Evolutionary conservation across 2,329 filamentous ascomycete species (phyloP), one percentile per base, ranked within the genome.

Genomic region (Alternaria triticimaculans): DNA sequence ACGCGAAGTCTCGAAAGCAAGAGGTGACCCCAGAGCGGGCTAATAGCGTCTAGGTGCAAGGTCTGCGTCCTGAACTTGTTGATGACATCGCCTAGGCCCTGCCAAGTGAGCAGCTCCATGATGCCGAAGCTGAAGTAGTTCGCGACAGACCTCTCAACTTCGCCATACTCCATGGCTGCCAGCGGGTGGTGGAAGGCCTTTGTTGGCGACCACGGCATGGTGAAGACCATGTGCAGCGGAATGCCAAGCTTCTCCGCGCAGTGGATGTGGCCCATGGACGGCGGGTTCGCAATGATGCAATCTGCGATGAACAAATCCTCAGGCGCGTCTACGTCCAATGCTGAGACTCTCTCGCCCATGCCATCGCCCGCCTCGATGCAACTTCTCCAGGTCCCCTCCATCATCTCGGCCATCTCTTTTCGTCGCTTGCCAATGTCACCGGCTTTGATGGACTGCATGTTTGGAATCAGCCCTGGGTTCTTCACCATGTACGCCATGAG

Each of bases 151-250:
- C 70, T 67, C 53, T 82, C 81, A 6, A 70, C 76, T 7, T 77
- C 72, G 0, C 75, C 73, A 43, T 73, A 73, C 23, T 80, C 76
- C 53, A 87, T 69, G 67, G 86, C 86, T 0, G 84, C 84, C 49
- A 87, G 68, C 0, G 85, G 85, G 72, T 86, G 84, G 1, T 84
- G 81, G 65, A 85, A 85, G 0, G 77, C 80, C 37, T 69, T 76
- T 3, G 84, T 86, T 10, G 76, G 78, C 33, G 75, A 82, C 82
- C 83, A 87, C 1, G 85, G 85, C 84, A 87, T 87, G 0, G 93
- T 97, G 80, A 96, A 97, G 89, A 96, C 95, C 73, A 97, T 87
- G 72, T 93, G 91, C 11, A 92, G 74, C 0, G 91, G 91, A 37
- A 93, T 88, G 0, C 90, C 90, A 67, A 93, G 79, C 77, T 90